Conservation (phyloP, 2,329 filamentous ascomycete species). For the Trichoderma breve region DNA sequence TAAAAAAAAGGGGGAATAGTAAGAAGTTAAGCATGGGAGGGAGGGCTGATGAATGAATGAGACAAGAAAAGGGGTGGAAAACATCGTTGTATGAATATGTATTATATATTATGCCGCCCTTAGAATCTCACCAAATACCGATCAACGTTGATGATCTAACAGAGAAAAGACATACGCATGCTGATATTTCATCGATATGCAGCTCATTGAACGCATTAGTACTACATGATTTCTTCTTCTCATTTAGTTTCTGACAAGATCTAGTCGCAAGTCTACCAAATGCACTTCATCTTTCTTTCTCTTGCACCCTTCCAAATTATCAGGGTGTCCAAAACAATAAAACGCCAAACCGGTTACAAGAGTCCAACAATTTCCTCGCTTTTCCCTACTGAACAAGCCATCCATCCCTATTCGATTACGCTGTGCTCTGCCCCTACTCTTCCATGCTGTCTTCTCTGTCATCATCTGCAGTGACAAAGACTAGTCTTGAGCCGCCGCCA, state of each 20-base stretch:
- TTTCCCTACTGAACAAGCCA: background rate
- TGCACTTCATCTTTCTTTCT: slow-evolving; percentile 1
- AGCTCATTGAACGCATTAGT: background rate
- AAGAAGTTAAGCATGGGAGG: background rate
- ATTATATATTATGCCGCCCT: slow-evolving; percentile 15
- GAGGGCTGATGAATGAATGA: background rate
- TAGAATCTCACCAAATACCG: background rate
- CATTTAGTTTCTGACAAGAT: slow-evolving; percentile 10
- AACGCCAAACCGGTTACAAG: slow-evolving; percentile 34
- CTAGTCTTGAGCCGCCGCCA: slow-evolving; percentile 65
- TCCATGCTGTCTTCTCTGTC: slow-evolving; percentile 51
- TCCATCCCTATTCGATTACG: background rate
- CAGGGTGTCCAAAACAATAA: slow-evolving; percentile 22
- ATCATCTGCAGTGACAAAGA: slow-evolving; percentile 64
- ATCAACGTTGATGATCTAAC: background rate
- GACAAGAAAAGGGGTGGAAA: background rate
- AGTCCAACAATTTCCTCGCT: slow-evolving; percentile 18
- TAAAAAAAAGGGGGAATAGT: background rate
- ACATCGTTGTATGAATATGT: slow-evolving; percentile 19
- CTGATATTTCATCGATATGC: background rate
- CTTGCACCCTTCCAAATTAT: background rate
- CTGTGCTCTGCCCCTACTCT: slow-evolving; percentile 16
- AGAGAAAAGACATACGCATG: background rate
- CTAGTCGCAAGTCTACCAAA: slow-evolving; percentile 18
- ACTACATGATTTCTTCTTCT: background rate